Base-by-base conservation (phyloP, 768 basidiomycete genomes). In the Tylopilus sp. region DNA sequence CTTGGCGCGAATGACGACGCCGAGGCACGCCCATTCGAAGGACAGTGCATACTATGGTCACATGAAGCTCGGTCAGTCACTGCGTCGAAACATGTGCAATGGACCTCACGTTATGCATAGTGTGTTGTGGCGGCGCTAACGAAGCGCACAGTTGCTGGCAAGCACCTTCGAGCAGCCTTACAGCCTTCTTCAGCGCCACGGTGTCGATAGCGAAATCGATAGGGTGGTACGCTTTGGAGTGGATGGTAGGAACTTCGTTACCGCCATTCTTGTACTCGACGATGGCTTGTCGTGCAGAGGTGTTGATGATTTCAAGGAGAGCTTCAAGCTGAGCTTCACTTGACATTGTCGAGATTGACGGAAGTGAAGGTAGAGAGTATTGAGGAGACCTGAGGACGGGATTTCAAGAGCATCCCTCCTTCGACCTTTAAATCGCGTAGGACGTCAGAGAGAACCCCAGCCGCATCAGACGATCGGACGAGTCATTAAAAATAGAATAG, bases 151-250 rank as follows among this genome's bases (percentile, higher is more conserved):
- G 29, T 30, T 66, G 65, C 37, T 67, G 58, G 53, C 71, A 72
- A 36, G 72, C 72, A 30, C 72, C 73, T 52, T 73, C 71, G 19
- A 73, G 57, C 1, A 51, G 64, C 22, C 64, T 59, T 30, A 64
- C 58, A 9, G 65, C 66, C 26, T 61, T 68, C 50, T 62, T 68
- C 33, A 72, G 48, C 1, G 51, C 60, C 21, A 66, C 42, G 2
- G 59, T 50, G 45, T 71, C 62, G 14, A 54, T 25, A 9, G 61
- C 59, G 22, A 54, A 38, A 37, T 76, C 75, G 46, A 78, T 61
- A 1, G 74, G 72, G 36, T 74, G 71, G 33, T 56, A 62, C 19
- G 50, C 56, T 0, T 62, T 63, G 24, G 68, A 68, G 45, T 76
- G 68, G 14, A 79, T 65, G 43, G 69, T 33, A 38, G 65, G 65